Conservation (phyloP, 108 stramenopile genomes). For the Nitzschia putrida region DNA sequence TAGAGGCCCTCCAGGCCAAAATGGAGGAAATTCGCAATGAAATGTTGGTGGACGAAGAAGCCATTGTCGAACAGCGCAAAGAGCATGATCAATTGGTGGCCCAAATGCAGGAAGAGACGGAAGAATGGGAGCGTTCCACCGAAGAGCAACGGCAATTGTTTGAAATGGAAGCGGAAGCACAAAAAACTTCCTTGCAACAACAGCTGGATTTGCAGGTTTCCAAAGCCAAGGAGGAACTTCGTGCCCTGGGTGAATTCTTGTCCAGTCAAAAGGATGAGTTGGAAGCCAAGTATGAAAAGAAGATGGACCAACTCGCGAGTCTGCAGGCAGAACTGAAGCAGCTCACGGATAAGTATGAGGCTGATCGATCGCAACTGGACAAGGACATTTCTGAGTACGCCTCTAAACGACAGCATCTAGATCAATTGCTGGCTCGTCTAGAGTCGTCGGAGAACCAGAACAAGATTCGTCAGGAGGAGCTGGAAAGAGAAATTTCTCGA, state of each 20-base stretch:
- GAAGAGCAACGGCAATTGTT: constrained; percentile 13
- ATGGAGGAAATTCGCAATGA: constrained; percentile 38
- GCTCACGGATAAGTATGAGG: constrained; percentile 16
- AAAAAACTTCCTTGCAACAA: constrained; percentile 33
- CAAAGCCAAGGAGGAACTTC: constrained; percentile 33
- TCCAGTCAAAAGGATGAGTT: constrained; percentile 18
- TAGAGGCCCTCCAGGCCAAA: constrained; percentile 24
- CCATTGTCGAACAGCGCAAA: constrained; percentile 38
- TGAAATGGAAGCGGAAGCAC: constrained; percentile 26
- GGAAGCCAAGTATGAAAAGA: constrained; percentile 18
- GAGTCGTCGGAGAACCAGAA: constrained; percentile 35
- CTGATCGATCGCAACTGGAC: constrained; percentile 26
- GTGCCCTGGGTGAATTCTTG: constrained; percentile 27
- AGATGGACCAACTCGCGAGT: constrained; percentile 20
- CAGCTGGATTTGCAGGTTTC: constrained; percentile 29
- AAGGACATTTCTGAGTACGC: constrained; percentile 18
- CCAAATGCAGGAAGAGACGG: constrained; percentile 17
- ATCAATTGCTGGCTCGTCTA: constrained; percentile 28
- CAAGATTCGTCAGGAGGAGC: constrained; percentile 23
- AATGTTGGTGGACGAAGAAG: constrained; percentile 46
- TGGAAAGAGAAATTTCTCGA: constrained; percentile 35
- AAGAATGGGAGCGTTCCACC: constrained; percentile 21
- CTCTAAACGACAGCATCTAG: constrained; percentile 26
- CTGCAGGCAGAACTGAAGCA: constrained; percentile 16
- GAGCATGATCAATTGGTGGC: constrained; percentile 24